Percentiles rank a stretch among this genome's conserved stretches.
phyloP scores from a whole-genome alignment of 2,329 filamentous ascomycete genomes.

The Fusarium luffae region DNA sequence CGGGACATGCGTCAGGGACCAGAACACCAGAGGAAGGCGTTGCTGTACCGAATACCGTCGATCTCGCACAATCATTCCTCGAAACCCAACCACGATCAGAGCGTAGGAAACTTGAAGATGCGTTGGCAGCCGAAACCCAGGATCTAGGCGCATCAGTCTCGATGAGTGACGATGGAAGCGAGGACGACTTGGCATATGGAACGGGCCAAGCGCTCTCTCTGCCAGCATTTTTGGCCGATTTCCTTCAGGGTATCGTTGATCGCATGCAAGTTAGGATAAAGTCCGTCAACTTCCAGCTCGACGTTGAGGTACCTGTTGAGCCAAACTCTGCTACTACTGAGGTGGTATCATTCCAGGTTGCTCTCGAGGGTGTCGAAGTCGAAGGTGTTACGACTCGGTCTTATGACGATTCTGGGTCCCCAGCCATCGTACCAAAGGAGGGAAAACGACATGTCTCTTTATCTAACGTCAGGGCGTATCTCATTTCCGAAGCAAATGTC shows the following conservation, averaged over 20 bases:
- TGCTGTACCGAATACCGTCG: constrained; percentile 73
- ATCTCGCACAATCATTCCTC: constrained; percentile 83
- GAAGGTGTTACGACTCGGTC: constrained; percentile 69
- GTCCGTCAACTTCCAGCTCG: constrained; percentile 73
- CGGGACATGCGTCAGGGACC: constrained; percentile 54
- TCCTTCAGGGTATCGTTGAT: constrained; percentile 79
- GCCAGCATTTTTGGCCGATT: constrained; percentile 76
- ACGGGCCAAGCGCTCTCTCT: constrained; percentile 77
- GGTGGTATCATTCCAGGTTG: constrained; percentile 71
- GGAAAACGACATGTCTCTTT: constrained; percentile 74
- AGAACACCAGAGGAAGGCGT: constrained; percentile 45
- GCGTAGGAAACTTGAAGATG: constrained; percentile 74
- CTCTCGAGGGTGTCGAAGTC: constrained; percentile 72
- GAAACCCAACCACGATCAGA: constrained; percentile 75
- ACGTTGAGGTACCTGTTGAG: constrained; percentile 67
- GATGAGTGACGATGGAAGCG: constrained; percentile 70
- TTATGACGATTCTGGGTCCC: constrained; percentile 45
- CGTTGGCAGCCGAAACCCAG: constrained; percentile 70
- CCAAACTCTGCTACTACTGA: constrained; percentile 59
- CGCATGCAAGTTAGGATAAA: constrained; percentile 74
- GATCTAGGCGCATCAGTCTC: constrained; percentile 70
- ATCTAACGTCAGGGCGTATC: constrained; percentile 70
- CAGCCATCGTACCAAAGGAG: constrained; percentile 62
- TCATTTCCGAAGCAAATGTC: constrained; percentile 75
- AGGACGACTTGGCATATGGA: constrained; percentile 71